A percentile compares a stretch with the other conserved stretches of the same genome.
Evolutionary conservation across 78 protist genomes (phyloP).

Genomic region (Monocercomonoides exilis): DNA sequence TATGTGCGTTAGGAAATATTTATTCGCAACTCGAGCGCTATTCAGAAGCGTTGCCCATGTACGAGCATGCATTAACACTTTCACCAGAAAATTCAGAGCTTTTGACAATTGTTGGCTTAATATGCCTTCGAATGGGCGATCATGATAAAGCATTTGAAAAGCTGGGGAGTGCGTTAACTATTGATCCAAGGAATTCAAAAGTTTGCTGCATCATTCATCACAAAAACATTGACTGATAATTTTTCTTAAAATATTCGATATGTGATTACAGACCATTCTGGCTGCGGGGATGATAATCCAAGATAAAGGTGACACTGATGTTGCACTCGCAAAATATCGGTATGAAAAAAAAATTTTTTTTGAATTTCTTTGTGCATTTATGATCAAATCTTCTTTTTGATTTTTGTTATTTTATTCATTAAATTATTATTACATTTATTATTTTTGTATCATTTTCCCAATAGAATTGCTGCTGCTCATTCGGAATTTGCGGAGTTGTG

Average conservation of each 20-base stretch:
- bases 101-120: conserved; percentile 57
- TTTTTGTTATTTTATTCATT: too few species aligned
- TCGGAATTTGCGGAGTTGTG: conserved; percentile 66
- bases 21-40: background rate
- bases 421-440: too few species aligned
- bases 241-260: too few species aligned
- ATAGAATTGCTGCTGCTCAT: conserved; percentile 18
- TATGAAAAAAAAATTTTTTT: too few species aligned
- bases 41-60: background rate
- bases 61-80: background rate
- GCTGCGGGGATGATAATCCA: conserved; percentile 74
- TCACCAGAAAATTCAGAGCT: conserved; percentile 65
- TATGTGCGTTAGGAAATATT: background rate
- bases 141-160: conserved; percentile 51
- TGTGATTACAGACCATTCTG: conserved; percentile 38
- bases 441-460: too few species aligned
- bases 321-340: conserved; percentile 66
- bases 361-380: too few species aligned
- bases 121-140: conserved; percentile 48
- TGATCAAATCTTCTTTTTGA: too few species aligned
- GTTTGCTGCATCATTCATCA: background rate
- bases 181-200: conserved; percentile 51
- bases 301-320: conserved; percentile 59
- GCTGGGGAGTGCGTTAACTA: conserved; percentile 56
- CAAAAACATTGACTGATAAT: too few species aligned